Evolutionary conservation across 257 asterid species (phyloP).

Genomic region (Solanum pennellii): DNA sequence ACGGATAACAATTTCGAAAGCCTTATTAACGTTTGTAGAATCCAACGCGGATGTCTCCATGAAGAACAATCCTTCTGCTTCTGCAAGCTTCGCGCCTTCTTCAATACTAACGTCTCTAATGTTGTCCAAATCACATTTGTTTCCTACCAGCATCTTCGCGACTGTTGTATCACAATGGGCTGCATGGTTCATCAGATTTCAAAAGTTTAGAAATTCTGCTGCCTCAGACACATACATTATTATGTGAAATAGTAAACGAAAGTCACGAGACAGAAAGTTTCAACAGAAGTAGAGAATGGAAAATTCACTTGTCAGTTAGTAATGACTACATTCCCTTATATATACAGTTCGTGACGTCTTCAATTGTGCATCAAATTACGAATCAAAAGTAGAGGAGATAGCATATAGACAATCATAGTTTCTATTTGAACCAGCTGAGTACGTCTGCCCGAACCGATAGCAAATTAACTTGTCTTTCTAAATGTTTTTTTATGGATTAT

Average conservation of each 20-base stretch:
- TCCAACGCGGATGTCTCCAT: slow-evolving; percentile 23
- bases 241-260: neutral
- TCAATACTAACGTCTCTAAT: slow-evolving; percentile 11
- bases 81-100: slow-evolving; percentile 17
- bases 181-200: neutral
- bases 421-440: neutral
- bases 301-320: neutral
- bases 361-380: neutral
- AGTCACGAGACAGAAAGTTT: neutral
- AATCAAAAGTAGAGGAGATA: neutral
- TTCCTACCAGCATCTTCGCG: slow-evolving; percentile 17
- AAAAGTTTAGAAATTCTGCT: neutral
- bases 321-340: neutral
- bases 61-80: slow-evolving; percentile 17
- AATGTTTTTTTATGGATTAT: neutral
- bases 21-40: slow-evolving; percentile 17
- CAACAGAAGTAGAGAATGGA: neutral
- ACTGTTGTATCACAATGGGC: slow-evolving; percentile 19
- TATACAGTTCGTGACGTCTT: neutral
- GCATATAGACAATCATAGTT: neutral
- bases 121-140: slow-evolving; percentile 21
- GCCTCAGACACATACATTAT: neutral
- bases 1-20: slow-evolving; percentile 16
- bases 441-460: neutral
- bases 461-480: neutral